These are phyloP conservation scores for Boletus pseudo-olivaceus DNA, from an alignment of 768 basidiomycete species.

Conservation along the genomic window DNA sequence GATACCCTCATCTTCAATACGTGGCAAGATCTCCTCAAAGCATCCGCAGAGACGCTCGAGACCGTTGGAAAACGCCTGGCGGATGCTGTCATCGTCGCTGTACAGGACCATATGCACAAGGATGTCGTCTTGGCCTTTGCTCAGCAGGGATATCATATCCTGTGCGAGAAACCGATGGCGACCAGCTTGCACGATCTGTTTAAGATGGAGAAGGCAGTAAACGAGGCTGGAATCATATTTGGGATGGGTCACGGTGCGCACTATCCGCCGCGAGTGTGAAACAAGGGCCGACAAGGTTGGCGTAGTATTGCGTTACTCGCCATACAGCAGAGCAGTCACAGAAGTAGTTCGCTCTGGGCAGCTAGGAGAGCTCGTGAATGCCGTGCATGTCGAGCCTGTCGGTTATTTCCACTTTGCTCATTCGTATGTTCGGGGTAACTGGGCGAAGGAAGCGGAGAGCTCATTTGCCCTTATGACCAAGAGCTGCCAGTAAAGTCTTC, in stretches of 20 bases:
- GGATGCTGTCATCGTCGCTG: conserved; percentile 77
- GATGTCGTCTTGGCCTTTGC: conserved; percentile 75
- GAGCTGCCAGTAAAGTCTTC: conserved; percentile 76
- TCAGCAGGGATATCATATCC: conserved; percentile 79
- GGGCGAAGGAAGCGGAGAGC: conserved; percentile 64
- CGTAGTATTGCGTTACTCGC: conserved; percentile 82
- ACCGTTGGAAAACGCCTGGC: conserved; percentile 69
- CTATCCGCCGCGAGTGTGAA: neutral
- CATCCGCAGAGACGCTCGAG: conserved; percentile 62
- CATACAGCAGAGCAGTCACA: conserved; percentile 70
- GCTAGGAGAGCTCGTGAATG: conserved; percentile 77
- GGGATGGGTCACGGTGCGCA: conserved; percentile 80
- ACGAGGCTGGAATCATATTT: conserved; percentile 69
- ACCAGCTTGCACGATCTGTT: conserved; percentile 70
- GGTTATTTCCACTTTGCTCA: conserved; percentile 89
- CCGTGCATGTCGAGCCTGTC: conserved; percentile 81
- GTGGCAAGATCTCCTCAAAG: conserved; percentile 67
- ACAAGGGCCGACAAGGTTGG: neutral
- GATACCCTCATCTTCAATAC: conserved; percentile 64
- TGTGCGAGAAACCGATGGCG: conserved; percentile 94
- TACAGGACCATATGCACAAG: conserved; percentile 77
- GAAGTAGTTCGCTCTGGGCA: conserved; percentile 65
- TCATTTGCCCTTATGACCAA: conserved; percentile 88
- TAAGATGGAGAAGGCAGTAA: conserved; percentile 68
- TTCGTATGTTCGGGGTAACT: conserved; percentile 82